phyloP scores from a whole-genome alignment of 768 basidiomycete species.

The Omphalotus guepiniiformis region DNA sequence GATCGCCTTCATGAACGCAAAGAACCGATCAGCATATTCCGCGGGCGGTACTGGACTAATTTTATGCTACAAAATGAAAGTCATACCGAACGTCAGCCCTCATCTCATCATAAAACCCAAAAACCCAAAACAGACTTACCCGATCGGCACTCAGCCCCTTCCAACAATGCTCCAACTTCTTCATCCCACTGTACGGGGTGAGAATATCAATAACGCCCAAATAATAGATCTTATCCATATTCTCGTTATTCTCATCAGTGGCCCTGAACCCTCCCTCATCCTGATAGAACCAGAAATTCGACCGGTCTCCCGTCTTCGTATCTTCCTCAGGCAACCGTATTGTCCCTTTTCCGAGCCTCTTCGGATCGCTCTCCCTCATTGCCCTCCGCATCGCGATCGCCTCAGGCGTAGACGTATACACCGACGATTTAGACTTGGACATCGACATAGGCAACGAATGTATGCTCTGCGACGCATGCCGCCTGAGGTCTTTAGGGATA shows the following conservation, averaged over 20 bases:
- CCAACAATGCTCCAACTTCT: conserved; percentile 88
- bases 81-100: neutral
- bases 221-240: conserved; percentile 82
- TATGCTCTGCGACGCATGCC: conserved; percentile 1
- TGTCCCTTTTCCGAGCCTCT: conserved; percentile 51
- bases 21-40: conserved; percentile 89
- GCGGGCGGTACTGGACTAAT: conserved; percentile 89
- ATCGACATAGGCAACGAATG: conserved; percentile 3
- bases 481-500: neutral
- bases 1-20: conserved; percentile 77
- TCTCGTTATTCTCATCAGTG: conserved; percentile 79
- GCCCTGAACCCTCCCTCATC: conserved; percentile 93
- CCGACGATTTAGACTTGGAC: conserved; percentile 29
- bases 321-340: conserved; percentile 61
- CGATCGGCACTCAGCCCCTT: conserved; percentile 85
- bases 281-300: conserved; percentile 90
- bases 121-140: conserved; percentile 48
- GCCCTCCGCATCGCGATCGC: conserved; percentile 83
- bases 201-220: conserved; percentile 96
- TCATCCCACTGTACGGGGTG: conserved; percentile 77
- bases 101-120: neutral
- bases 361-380: conserved; percentile 78
- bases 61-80: conserved; percentile 58
- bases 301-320: conserved; percentile 29
- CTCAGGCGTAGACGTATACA: conserved; percentile 55